Evolutionary conservation across 495 filamentous ascomycete genomes (phyloP).

Genomic region (Ascodesmis nigricans): DNA sequence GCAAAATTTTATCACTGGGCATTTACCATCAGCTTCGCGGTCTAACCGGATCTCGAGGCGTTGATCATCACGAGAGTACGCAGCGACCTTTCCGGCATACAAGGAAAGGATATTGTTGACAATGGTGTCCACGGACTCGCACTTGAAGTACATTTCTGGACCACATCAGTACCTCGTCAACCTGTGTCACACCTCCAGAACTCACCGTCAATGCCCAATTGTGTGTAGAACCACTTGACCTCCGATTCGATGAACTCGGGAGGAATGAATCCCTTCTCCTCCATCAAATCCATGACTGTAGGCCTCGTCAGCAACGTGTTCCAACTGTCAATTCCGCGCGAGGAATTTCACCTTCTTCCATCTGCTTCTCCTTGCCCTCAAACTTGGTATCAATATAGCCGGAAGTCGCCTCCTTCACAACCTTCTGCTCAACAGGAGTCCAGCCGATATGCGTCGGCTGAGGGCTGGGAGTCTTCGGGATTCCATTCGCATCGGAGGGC

Average conservation of each 20-base stretch:
- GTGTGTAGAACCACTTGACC: conserved; percentile 90
- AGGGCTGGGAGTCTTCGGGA: conserved; percentile 25
- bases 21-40: conserved; percentile 39
- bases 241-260: conserved; percentile 60
- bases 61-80: conserved; percentile 82
- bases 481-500: too few relatives aligned
- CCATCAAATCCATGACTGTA: conserved; percentile 47
- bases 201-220: conserved; percentile 63
- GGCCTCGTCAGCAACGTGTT: conserved; percentile 11
- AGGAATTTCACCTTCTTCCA: conserved; percentile 48
- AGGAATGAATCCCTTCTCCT: conserved; percentile 71
- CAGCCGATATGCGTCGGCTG: background rate
- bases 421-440: conserved; percentile 18
- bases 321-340: background rate
- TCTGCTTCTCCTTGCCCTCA: conserved; percentile 82
- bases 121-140: conserved; percentile 68
- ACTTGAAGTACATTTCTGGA: conserved; percentile 85
- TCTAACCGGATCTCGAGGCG: conserved; percentile 81
- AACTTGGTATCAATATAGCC: conserved; percentile 93
- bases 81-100: conserved; percentile 92
- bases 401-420: conserved; percentile 73
- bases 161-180: background rate
- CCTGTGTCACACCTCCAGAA: too few relatives aligned
- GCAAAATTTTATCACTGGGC: background rate
- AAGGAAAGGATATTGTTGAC: conserved; percentile 85